Evolutionary conservation across 2,329 filamentous ascomycete species (phyloP).

Genomic region (Emericellopsis atlantica): DNA sequence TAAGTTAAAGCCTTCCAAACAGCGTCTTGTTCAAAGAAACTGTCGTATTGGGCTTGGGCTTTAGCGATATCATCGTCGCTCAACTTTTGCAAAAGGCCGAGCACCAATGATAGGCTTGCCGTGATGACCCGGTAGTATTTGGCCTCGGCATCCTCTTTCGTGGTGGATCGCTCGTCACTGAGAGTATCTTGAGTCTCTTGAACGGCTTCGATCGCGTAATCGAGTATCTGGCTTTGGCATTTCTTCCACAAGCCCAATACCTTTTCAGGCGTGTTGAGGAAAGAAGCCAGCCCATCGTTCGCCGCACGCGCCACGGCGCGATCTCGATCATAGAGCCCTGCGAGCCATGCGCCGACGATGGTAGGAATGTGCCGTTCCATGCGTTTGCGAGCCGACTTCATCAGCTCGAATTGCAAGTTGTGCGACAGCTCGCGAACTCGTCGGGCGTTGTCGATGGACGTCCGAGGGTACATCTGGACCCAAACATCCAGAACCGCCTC

Average conservation of each 20-base stretch:
- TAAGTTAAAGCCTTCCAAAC: constrained; percentile 57
- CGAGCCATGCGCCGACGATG: constrained; percentile 80
- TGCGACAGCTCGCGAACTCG: constrained; percentile 83
- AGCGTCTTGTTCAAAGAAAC: constrained; percentile 51
- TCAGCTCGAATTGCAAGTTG: constrained; percentile 50
- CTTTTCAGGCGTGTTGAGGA: constrained; percentile 75
- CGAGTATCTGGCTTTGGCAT: constrained; percentile 69
- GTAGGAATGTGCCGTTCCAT: constrained; percentile 69
- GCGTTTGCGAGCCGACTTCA: constrained; percentile 60
- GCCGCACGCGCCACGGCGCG: constrained; percentile 65
- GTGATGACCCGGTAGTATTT: constrained; percentile 70
- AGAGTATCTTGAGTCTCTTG: constrained; percentile 70
- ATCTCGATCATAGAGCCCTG: constrained; percentile 79
- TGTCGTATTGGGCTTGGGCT: constrained; percentile 47
- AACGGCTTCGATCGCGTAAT: constrained; percentile 70
- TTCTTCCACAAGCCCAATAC: constrained; percentile 62
- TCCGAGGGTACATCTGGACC: constrained; percentile 79
- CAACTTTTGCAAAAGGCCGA: constrained; percentile 37
- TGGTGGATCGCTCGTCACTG: constrained; percentile 81
- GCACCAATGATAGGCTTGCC: constrained; percentile 40
- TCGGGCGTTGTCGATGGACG: constrained; percentile 80
- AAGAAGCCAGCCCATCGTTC: constrained; percentile 58
- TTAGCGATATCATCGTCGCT: constrained; percentile 42
- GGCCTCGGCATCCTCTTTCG: constrained; percentile 68
- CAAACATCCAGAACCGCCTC: constrained; percentile 79